Percentiles rank a stretch among this genome's conserved stretches.
Conservation (phyloP, 2,329 filamentous ascomycete genomes). For the Colletotrichum sp. region DNA sequence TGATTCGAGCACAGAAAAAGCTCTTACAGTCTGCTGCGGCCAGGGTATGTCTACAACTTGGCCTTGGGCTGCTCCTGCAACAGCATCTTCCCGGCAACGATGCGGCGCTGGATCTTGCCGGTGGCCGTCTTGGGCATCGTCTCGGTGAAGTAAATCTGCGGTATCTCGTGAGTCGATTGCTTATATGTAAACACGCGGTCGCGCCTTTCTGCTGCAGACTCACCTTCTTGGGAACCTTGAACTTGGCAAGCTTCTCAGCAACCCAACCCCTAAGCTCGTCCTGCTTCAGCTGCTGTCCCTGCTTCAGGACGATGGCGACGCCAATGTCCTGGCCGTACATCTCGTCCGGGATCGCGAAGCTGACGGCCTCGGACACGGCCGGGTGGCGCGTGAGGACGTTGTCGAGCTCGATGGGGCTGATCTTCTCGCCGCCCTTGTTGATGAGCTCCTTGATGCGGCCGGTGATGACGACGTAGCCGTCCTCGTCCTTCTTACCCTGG, state of each 20-base stretch:
- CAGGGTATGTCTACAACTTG: constrained; percentile 50
- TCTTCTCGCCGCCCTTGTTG: constrained; percentile 90
- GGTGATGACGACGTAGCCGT: constrained; percentile 85
- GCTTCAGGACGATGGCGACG: constrained; percentile 77
- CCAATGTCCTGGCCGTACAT: constrained; percentile 85
- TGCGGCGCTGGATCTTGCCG: constrained; percentile 84
- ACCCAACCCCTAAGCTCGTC: constrained; percentile 74
- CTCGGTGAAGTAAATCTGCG: constrained; percentile 81
- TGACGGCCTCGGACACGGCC: constrained; percentile 78
- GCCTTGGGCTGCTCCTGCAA: constrained; percentile 66
- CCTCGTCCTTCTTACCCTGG: constrained; percentile 79
- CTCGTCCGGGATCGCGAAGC: constrained; percentile 83
- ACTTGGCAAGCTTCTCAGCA: constrained; percentile 74
- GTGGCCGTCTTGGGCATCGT: constrained; percentile 93
- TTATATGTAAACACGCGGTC: neutral
- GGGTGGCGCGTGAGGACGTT: constrained; percentile 80
- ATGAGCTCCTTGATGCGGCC: constrained; percentile 94
- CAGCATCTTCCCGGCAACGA: constrained; percentile 86
- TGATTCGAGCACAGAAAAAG: neutral
- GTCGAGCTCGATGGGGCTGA: constrained; percentile 86
- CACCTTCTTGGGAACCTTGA: constrained; percentile 86
- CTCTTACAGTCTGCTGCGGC: neutral
- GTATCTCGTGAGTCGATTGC: neutral
- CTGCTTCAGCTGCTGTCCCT: constrained; percentile 58
- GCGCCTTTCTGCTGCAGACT: constrained; percentile 21